Evolutionary conservation across 345 rosid species (phyloP), one percentile per base, ranked within the genome.

Genomic region (Stellera chamaejasme): DNA sequence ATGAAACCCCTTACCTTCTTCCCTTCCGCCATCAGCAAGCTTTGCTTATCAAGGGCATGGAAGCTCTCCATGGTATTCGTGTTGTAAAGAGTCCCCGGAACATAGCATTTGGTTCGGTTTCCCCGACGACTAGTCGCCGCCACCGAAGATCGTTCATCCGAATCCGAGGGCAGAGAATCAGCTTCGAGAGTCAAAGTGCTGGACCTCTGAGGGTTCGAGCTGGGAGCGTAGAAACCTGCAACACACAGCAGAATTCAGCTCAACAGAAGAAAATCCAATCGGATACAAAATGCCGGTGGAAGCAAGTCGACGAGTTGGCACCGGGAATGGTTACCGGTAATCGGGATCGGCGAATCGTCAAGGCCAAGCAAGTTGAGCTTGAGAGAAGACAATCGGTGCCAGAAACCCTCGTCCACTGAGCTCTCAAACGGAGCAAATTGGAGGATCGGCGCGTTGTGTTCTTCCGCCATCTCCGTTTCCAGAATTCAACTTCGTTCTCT

Each of bases 151-250:
- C 68, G 58, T 46, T 62, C 72, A 55, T 62, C 67, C 0, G 69
- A 75, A 53, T 77, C 74, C 11, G 63, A 58, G 2, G 76, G 86
- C 65, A 92, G 67, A 32, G 99, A 93, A 66, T 86, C 97, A 3
- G 84, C 69, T 1, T 82, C 71, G 56, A 89, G 86, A 27, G 82
- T 81, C 61, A 93, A 67, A 70, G 71, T 82, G 65, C 84, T 92
- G 1, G 96, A 82, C 48, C 87, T 82, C 66, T 77, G 94, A 45
- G 79, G 61, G 70, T 87, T 88, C 10, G 96, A 78, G 67, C 97
- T 87, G n/a, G 97, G 96, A 6, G 92, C 97, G 66, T 67, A 84
- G 74, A 81, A 87, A 67, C 90, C 94, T 83, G 71, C 58, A 76
- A 60, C 16, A 43, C 50, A 48, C 23, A 27, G 6, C 39, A 3